phyloP scores from a whole-genome alignment of 768 basidiomycete species.

The Calocybe indica region DNA sequence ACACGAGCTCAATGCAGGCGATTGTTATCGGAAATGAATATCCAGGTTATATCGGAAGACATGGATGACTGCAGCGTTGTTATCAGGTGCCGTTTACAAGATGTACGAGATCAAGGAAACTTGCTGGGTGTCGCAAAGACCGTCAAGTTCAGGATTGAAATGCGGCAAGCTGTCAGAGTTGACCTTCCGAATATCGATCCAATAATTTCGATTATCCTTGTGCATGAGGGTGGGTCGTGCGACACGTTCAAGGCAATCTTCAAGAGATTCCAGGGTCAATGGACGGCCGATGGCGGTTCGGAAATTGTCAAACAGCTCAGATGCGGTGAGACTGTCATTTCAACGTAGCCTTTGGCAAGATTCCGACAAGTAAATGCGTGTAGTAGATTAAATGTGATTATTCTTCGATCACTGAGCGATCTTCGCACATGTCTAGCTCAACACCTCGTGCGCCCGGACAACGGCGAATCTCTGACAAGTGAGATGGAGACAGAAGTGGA shows the following conservation, averaged over 20 bases:
- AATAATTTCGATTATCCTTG: conserved; percentile 52
- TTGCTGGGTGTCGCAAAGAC: conserved; percentile 54
- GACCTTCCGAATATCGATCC: too few species aligned
- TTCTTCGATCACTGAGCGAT: too few species aligned
- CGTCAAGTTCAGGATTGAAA: conserved; percentile 80
- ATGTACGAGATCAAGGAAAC: conserved; percentile 40
- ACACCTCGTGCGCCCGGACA: too few species aligned
- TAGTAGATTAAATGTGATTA: too few species aligned
- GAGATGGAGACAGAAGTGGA: too few species aligned
- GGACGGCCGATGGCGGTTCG: conserved; percentile 30
- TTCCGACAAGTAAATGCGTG: too few species aligned
- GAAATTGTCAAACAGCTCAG: too few species aligned
- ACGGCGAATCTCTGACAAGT: too few species aligned
- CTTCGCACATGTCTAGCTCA: too few species aligned
- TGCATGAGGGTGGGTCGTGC: conserved; percentile 84
- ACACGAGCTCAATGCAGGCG: conserved; percentile 72
- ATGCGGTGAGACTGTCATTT: too few species aligned
- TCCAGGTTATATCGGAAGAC: conserved; percentile 60
- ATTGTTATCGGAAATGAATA: conserved; percentile 66
- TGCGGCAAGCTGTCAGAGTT: conserved; percentile 32
- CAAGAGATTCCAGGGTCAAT: conserved; percentile 57
- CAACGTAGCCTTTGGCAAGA: too few species aligned
- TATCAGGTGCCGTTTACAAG: conserved; percentile 74
- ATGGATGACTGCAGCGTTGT: conserved; percentile 51
- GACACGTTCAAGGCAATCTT: conserved; percentile 77